Percentiles rank a stretch among this genome's conserved stretches.
phyloP scores from a whole-genome alignment of 2,329 filamentous ascomycete genomes.

The Elsinoe fawcettii region DNA sequence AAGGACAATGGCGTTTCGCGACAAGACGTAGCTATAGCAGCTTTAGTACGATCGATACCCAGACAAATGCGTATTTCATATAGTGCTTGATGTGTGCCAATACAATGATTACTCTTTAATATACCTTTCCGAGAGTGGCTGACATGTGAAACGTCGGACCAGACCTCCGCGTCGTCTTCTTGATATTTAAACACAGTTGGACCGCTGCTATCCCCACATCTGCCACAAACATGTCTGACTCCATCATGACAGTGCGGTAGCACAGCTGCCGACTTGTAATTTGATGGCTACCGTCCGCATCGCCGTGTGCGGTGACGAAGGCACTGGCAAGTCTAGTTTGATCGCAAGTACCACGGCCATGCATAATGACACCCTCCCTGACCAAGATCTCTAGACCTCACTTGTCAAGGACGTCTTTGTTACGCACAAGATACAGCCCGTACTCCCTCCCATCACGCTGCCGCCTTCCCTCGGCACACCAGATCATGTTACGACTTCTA shows the following conservation, averaged over 20 bases:
- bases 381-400: slow-evolving; percentile 62
- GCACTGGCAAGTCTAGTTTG: slow-evolving; percentile 80
- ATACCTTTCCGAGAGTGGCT: background rate
- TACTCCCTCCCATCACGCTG: slow-evolving; percentile 90
- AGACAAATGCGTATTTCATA: background rate
- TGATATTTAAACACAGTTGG: too few species aligned
- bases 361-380: background rate
- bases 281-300: slow-evolving; percentile 60
- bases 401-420: slow-evolving; percentile 97
- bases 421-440: slow-evolving; percentile 86
- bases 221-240: background rate
- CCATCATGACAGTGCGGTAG: background rate
- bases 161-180: background rate
- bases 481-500: slow-evolving; percentile 93
- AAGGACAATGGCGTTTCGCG: background rate
- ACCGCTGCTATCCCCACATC: background rate
- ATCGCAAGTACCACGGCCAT: slow-evolving; percentile 22
- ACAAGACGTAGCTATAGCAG: background rate
- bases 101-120: too few species aligned
- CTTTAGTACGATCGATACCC: slow-evolving; percentile 2
- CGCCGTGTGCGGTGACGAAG: slow-evolving; percentile 93
- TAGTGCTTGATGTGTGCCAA: background rate
- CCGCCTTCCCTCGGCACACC: slow-evolving; percentile 87
- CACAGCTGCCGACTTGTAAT: background rate
- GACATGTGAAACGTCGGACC: background rate